Conservation (phyloP, 2,329 filamentous ascomycete genomes). For the Apiospora aurea region DNA sequence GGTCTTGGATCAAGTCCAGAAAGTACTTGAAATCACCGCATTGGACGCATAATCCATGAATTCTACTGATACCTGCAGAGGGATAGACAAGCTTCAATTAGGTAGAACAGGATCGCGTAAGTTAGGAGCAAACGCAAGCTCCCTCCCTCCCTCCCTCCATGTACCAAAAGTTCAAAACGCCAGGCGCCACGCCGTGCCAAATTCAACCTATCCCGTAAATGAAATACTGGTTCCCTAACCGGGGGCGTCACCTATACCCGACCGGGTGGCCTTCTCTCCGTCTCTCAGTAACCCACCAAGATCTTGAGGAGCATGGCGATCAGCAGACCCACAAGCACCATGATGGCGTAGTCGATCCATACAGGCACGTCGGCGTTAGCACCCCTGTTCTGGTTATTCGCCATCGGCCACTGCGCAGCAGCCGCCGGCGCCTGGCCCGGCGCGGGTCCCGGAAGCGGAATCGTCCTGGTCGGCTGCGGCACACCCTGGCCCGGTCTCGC, state of each 20-base stretch:
- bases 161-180: background rate
- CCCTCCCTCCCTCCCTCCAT: background rate
- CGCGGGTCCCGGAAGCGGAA: slow-evolving; percentile 36
- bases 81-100: background rate
- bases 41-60: background rate
- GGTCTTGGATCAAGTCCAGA: background rate
- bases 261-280: too few species aligned
- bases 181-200: slow-evolving; percentile 19
- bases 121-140: background rate
- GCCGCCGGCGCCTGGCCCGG: slow-evolving; percentile 33
- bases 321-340: slow-evolving; percentile 73
- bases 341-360: slow-evolving; percentile 85
- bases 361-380: slow-evolving; percentile 63
- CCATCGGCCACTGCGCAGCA: slow-evolving; percentile 33
- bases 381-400: slow-evolving; percentile 30
- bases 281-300: slow-evolving; percentile 43
- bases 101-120: background rate
- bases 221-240: background rate
- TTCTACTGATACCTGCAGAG: background rate
- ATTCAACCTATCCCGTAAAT: background rate
- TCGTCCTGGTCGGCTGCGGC: slow-evolving; percentile 39
- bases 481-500: slow-evolving; percentile 37
- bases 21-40: background rate
- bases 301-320: slow-evolving; percentile 72
- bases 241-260: background rate